Evolutionary conservation across 768 basidiomycete genomes (phyloP), one percentile per base, ranked within the genome.

Genomic region (Boletales sp.): DNA sequence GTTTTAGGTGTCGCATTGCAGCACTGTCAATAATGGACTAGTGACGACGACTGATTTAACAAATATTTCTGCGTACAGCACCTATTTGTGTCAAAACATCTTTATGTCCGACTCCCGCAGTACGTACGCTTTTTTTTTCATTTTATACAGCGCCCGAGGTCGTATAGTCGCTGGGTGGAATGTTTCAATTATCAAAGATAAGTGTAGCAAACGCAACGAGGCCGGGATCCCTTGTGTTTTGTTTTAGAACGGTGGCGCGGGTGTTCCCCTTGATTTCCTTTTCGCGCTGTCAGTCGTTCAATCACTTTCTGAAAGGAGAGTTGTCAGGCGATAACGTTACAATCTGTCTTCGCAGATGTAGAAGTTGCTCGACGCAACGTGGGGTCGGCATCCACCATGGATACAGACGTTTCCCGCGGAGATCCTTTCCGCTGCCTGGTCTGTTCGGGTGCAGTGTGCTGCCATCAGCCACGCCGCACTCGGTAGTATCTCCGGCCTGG

Each of bases 371-470:
- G 46, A 63, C 33, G 49, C 56, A 57, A 57, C 63, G 64, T 66
- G 62, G 52, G 25, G 51, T 30, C 17, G 36, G 35, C 38, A 40
- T 53, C 60, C 59, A 39, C 42, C 63, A 64, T 65, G 63, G 64
- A 64, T 57, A 65, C 63, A 32, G 55, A 37, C 44, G 34, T 58
- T 57, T 63, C 61, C 63, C 63, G 63, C 63, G 63, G 63, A 66
- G 58, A 61, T 61, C 61, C 50, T 46, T 57, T 40, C 18, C 34
- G 13, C 50, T 15, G 32, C 45, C n/a, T 51, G 33, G 44, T 18
- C 34, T 47, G 41, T 19, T 46, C 48, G 53, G 58, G 32, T 45
- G 51, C 49, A 53, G 44, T 61, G 19, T 19, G 6, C n/a, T 44
- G 41, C 38, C 31, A 46, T 38, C 8, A 57, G 50, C 41, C 37